A percentile compares a stretch with the other conserved stretches of the same genome.
Evolutionary conservation across 2,329 filamentous ascomycete genomes (phyloP).

Genomic region (Neonectria magnoliae): DNA sequence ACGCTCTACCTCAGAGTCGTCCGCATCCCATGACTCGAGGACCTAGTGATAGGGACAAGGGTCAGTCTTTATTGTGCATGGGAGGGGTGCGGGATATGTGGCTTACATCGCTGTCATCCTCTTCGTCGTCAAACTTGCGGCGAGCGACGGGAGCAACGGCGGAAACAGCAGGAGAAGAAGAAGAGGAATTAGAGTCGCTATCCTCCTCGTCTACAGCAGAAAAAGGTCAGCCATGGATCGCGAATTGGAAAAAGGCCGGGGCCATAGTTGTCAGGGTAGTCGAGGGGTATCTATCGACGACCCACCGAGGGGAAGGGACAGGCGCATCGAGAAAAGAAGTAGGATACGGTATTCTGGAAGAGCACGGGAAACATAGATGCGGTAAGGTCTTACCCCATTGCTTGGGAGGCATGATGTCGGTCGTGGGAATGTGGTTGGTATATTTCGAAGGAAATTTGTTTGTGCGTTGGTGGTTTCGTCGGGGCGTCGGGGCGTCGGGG

Average conservation of each 20-base stretch:
- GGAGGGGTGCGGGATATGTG: slow-evolving; percentile 4
- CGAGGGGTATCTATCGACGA: neutral
- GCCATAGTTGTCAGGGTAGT: slow-evolving; percentile 32
- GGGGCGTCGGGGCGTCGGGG: slow-evolving; percentile 21
- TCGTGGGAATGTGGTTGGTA: slow-evolving; percentile 21
- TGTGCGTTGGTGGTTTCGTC: slow-evolving; percentile 14
- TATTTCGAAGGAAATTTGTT: slow-evolving; percentile 21
- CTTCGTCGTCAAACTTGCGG: slow-evolving; percentile 88
- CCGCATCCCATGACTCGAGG: slow-evolving; percentile 95
- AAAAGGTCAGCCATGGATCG: slow-evolving; percentile 22
- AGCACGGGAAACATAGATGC: neutral
- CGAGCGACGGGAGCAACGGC: slow-evolving; percentile 55
- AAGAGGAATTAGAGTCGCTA: slow-evolving; percentile 49
- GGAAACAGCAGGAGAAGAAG: slow-evolving; percentile 49
- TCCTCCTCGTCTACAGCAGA: slow-evolving; percentile 52
- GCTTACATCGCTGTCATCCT: slow-evolving; percentile 82
- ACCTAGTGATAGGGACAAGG: slow-evolving; percentile 65
- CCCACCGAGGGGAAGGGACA: neutral
- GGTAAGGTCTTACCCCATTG: slow-evolving; percentile 53
- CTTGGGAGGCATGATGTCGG: slow-evolving; percentile 55
- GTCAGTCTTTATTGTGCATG: slow-evolving; percentile 13
- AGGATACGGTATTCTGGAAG: neutral
- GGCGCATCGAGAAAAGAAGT: neutral
- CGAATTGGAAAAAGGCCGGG: neutral
- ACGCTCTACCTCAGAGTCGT: slow-evolving; percentile 95